Evolutionary conservation across 2,329 filamentous ascomycete species (phyloP), one percentile per base, ranked within the genome.

Genomic region (Penicillium polonicum): DNA sequence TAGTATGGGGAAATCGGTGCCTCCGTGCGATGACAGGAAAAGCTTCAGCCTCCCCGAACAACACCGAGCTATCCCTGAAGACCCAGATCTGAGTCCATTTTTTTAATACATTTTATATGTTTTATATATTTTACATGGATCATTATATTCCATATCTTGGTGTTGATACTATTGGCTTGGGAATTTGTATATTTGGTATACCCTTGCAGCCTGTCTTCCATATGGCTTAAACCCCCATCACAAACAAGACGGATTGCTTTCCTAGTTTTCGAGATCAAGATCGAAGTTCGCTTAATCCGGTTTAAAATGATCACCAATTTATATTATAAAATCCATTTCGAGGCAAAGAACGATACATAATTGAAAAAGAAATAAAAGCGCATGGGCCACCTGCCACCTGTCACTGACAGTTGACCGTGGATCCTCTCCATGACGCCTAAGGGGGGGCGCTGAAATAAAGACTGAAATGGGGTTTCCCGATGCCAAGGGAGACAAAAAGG

Each of bases 331-430:
- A 39, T 42, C 35, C 25, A 7, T 17, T 31, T 42, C 2, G 1
- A 21, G 35, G 19, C 17, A 35, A 35, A 35, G 13, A n/a, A 48
- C 19, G 1, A 17, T 12, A 10, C 8, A 38, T 38, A 35, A 7
- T 39, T 35, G 12, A 39, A 35, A n/a, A 36, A 25, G 15, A 39
- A 39, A 19, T 7, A 41, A 31, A 21, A 27, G 25, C 48, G 62
- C 63, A 65, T 51, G 62, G 63, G 44, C 63, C 65, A 66, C 59
- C 60, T 64, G 65, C 63, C 65, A 65, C 52, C 62, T 64, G 65
- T 67, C 65, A 67, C 57, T 51, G 48, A 51, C 46, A 49, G 51
- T 55, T 58, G 48, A 38, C 49, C 55, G 58, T 54, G 56, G 62
- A 66, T 64, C 62, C 48, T 23, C 27, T n/a, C 29, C 49, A 52